Conservation (phyloP, 805 yeast species). For the Barnettozyma wickerhamii region DNA sequence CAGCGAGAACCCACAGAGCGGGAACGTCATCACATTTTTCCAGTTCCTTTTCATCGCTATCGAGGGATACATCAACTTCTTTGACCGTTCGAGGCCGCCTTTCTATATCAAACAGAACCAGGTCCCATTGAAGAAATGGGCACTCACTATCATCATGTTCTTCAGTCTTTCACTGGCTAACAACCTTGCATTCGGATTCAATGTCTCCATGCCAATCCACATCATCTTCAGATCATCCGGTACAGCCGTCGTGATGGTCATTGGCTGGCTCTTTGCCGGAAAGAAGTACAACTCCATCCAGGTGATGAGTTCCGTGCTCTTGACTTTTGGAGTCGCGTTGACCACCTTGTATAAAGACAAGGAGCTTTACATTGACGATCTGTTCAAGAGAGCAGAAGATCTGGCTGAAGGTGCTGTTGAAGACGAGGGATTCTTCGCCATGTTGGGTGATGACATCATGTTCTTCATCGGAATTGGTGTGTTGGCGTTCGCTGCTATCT, state of each 20-base stretch:
- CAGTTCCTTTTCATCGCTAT: slow-evolving; percentile 53
- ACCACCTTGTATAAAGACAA: slow-evolving; percentile 7
- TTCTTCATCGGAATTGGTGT: slow-evolving; percentile 30
- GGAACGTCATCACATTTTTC: slow-evolving; percentile 51
- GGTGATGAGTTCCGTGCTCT: slow-evolving; percentile 43
- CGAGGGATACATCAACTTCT: slow-evolving; percentile 36
- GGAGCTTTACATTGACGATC: neutral
- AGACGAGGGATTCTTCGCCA: slow-evolving; percentile 1
- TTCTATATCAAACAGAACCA: slow-evolving; percentile 30
- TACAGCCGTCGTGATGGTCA: slow-evolving; percentile 53
- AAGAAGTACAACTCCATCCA: slow-evolving; percentile 45
- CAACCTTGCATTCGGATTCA: slow-evolving; percentile 52
- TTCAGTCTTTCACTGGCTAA: slow-evolving; percentile 49
- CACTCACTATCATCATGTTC: slow-evolving; percentile 44
- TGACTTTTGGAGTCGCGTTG: slow-evolving; percentile 46
- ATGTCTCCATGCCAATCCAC: slow-evolving; percentile 62
- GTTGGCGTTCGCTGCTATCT: slow-evolving; percentile 41
- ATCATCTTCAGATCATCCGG: slow-evolving; percentile 64
- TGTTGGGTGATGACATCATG: slow-evolving; percentile 9
- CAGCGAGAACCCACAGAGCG: slow-evolving; percentile 32
- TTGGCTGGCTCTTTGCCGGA: slow-evolving; percentile 45
- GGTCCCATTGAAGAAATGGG: slow-evolving; percentile 41
- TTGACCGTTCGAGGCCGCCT: slow-evolving; percentile 28
- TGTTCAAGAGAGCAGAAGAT: slow-evolving; percentile 1
- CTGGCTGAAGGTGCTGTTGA: neutral